Conservation (phyloP, 371 early-diverging fungal genomes). For the Fennellomyces sp. region DNA sequence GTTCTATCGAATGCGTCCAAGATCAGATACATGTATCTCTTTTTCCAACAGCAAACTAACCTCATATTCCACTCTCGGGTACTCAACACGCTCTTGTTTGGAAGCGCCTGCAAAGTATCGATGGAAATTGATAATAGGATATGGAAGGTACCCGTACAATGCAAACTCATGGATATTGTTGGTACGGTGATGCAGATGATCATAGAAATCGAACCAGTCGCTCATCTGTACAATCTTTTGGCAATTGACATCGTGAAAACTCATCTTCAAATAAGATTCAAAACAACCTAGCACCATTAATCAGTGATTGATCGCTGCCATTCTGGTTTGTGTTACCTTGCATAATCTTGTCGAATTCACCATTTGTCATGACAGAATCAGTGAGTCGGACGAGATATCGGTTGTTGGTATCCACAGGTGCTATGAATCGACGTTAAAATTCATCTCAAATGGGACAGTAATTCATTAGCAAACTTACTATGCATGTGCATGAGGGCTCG, state of each 20-base stretch:
- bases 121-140: conserved; percentile 77
- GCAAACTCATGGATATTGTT: conserved; percentile 49
- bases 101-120: conserved; percentile 79
- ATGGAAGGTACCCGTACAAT: conserved; percentile 73
- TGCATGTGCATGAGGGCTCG: conserved; percentile 8
- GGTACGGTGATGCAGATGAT: conserved; percentile 60
- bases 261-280: conserved; percentile 84
- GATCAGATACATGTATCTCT: not conserved
- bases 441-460: no score
- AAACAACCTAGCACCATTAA: no score
- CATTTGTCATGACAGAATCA: conserved; percentile 60
- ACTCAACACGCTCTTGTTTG: conserved; percentile 70
- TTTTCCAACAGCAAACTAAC: conserved; percentile 25
- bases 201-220: conserved; percentile 88
- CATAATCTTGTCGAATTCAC: conserved; percentile 84
- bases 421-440: no score
- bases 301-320: no score
- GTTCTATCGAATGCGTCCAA: conserved; percentile 20
- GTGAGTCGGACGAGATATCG: conserved; percentile 56
- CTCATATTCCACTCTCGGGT: conserved; percentile 81
- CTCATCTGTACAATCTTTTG: conserved; percentile 62
- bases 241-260: conserved; percentile 76
- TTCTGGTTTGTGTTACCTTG: no score
- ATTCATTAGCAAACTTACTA: no score
- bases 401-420: conserved; percentile 15